phyloP scores from a whole-genome alignment of 139 green algal genomes.

The Chlorella sp. region DNA sequence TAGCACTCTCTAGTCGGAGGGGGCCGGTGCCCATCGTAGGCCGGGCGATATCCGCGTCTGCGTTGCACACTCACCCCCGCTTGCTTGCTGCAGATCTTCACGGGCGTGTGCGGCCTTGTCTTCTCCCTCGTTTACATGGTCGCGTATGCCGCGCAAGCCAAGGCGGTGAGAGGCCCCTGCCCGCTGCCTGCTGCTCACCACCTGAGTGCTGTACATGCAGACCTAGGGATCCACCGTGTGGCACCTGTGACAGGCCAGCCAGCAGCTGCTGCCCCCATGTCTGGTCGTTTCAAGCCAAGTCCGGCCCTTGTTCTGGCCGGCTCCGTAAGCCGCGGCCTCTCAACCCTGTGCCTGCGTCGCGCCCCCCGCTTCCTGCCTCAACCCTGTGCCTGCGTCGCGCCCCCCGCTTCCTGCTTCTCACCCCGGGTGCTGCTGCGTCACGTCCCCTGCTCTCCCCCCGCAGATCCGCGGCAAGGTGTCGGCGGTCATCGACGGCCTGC shows the following conservation, averaged over 20 bases:
- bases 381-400: not conserved
- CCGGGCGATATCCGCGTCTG: no score
- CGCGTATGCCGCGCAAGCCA: not conserved
- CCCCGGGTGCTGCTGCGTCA: no score
- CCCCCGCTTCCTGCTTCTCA: not conserved
- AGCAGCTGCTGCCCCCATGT: no score
- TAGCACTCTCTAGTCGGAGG: no score
- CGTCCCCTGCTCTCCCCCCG: not conserved
- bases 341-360: not conserved
- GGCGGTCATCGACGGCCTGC: not conserved
- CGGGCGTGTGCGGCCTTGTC: not conserved
- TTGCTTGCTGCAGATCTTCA: not conserved
- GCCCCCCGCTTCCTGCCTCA: not conserved
- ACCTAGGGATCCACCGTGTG: no score
- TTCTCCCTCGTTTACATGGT: not conserved
- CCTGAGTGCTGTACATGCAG: no score
- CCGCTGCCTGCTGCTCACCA: no score
- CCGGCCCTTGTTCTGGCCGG: not conserved
- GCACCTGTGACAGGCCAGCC: no score
- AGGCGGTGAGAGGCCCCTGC: conserved; percentile 6
- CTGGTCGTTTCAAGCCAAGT: no score
- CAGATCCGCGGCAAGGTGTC: conserved; percentile 20
- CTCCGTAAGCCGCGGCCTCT: not conserved
- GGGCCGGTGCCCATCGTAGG: no score
- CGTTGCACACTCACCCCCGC: no score